phyloP scores from a whole-genome alignment of 495 filamentous ascomycete species.

The Neurospora sublineolata region DNA sequence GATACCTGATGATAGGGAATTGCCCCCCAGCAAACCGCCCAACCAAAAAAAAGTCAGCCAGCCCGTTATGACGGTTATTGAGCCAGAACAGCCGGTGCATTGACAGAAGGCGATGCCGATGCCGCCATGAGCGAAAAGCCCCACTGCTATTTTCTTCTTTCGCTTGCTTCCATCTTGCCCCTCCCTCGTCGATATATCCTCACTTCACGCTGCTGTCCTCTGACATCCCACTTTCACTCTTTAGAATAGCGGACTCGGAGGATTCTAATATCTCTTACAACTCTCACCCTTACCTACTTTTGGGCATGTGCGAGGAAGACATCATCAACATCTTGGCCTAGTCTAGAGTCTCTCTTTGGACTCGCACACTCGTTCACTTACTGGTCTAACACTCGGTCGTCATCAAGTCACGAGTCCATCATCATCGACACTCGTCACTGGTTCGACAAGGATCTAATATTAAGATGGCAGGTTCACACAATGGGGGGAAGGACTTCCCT shows the following conservation, averaged over 20 bases:
- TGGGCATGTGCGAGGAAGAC: not conserved
- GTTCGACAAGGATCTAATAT: not conserved
- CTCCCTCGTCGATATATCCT: not conserved
- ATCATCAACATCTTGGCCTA: not conserved
- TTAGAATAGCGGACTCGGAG: not conserved
- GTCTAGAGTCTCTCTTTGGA: not conserved
- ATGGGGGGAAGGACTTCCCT: conserved; percentile 2
- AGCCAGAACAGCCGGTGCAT: not conserved
- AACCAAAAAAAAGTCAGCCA: not conserved
- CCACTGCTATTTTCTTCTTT: not conserved
- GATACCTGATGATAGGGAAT: not conserved
- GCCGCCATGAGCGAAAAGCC: not conserved
- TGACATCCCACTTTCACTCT: not conserved
- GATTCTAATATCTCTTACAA: not conserved
- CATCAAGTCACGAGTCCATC: not conserved
- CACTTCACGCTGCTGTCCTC: not conserved
- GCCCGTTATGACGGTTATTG: not conserved
- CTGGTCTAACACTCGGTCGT: not conserved
- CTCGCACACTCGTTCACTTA: not conserved
- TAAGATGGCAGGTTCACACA: not conserved
- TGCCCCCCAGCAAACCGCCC: not conserved
- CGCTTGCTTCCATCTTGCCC: not conserved
- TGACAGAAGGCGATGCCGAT: not conserved
- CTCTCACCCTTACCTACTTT: not conserved
- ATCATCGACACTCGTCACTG: not conserved